A percentile compares a stretch with the other conserved stretches of the same genome.
Conservation (phyloP, 2,329 filamentous ascomycete species). For the Beauveria scarabaeidicola region DNA sequence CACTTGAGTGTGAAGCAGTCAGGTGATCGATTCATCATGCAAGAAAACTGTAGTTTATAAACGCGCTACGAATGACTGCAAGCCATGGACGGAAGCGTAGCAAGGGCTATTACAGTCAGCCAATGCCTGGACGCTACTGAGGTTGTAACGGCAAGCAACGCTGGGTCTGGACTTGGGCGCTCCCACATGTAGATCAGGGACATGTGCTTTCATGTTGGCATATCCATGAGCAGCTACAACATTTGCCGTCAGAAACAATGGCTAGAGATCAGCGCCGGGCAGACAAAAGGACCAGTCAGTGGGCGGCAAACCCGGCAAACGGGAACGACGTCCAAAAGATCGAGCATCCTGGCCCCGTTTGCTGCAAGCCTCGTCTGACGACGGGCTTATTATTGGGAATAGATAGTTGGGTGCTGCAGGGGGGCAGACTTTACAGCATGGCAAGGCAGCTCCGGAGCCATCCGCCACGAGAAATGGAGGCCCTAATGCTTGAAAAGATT, state of each 20-base stretch:
- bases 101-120: not conserved
- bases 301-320: not conserved
- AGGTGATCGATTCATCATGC: slow-evolving; percentile 4
- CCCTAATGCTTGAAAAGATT: too few species aligned
- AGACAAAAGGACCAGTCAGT: not conserved
- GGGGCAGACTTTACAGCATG: too few species aligned
- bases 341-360: not conserved
- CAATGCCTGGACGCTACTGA: not conserved
- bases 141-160: not conserved
- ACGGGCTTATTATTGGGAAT: too few species aligned
- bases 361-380: not conserved
- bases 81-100: not conserved
- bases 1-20: not conserved
- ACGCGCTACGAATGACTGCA: not conserved
- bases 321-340: not conserved
- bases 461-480: too few species aligned
- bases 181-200: not conserved
- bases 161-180: not conserved
- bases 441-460: too few species aligned
- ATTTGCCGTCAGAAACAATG: not conserved
- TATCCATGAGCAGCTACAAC: not conserved
- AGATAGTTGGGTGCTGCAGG: too few species aligned
- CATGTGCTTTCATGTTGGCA: not conserved
- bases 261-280: not conserved
- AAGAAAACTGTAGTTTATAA: not conserved